phyloP scores from a whole-genome alignment of 2,329 filamentous ascomycete genomes.

The Penicillium hesseltinei region DNA sequence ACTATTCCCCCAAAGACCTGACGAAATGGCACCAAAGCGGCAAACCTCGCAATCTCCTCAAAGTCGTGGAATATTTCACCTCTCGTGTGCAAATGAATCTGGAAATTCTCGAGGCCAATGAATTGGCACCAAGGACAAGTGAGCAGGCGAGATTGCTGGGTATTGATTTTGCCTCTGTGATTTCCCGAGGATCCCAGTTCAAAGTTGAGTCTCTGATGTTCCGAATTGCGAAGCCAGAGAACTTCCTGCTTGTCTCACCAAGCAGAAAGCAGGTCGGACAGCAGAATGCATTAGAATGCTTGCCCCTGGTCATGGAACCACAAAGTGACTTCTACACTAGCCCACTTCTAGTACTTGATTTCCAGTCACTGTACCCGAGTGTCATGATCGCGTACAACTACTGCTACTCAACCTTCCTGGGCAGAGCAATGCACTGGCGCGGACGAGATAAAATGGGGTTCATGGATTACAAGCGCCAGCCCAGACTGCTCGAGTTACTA shows the following conservation, averaged over 20 bases:
- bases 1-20: slow-evolving; percentile 76
- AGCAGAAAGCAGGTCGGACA: slow-evolving; percentile 87
- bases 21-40: slow-evolving; percentile 77
- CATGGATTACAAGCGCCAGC: slow-evolving; percentile 75
- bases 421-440: slow-evolving; percentile 82
- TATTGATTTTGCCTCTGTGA: slow-evolving; percentile 95
- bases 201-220: slow-evolving; percentile 99
- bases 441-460: slow-evolving; percentile 94
- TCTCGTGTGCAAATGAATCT: slow-evolving; percentile 75
- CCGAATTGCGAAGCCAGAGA: slow-evolving; percentile 94
- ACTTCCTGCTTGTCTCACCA: slow-evolving; percentile 85
- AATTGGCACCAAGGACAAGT: slow-evolving; percentile 82
- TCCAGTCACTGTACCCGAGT: slow-evolving; percentile 93
- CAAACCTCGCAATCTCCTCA: slow-evolving; percentile 67
- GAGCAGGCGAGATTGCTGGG: slow-evolving; percentile 92
- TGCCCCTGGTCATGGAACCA: slow-evolving; percentile 96
- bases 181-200: slow-evolving; percentile 92
- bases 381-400: slow-evolving; percentile 99
- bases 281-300: slow-evolving; percentile 90
- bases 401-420: slow-evolving; percentile 95
- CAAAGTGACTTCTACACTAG: slow-evolving; percentile 92
- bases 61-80: slow-evolving; percentile 74
- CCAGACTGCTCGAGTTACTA: slow-evolving; percentile 71
- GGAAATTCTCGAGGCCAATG: slow-evolving; percentile 88
- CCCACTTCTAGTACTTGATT: slow-evolving; percentile 87